phyloP scores from a whole-genome alignment of 305 asterid genomes.

The Ilex paraguariensis region DNA sequence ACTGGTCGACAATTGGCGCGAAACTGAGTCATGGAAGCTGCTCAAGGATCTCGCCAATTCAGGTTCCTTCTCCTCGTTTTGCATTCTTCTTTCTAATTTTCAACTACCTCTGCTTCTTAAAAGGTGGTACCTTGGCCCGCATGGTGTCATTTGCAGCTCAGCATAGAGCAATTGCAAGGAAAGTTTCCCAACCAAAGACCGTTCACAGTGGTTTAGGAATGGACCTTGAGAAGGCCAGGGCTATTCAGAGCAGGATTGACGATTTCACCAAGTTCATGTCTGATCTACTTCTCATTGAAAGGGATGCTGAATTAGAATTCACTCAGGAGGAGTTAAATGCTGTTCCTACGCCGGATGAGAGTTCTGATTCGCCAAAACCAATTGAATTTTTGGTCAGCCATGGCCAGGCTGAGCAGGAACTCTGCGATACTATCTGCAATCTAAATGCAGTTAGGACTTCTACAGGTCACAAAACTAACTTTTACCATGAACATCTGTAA shows the following conservation, averaged over 20 bases:
- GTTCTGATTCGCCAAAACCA: slow-evolving; percentile 51
- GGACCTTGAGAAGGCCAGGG: slow-evolving; percentile 57
- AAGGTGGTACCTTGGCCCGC: not conserved
- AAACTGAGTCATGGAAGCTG: slow-evolving; percentile 83
- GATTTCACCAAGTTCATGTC: slow-evolving; percentile 69
- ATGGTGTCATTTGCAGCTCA: slow-evolving; percentile 54
- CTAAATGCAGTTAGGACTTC: slow-evolving; percentile 84
- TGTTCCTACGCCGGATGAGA: slow-evolving; percentile 70
- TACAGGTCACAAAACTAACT: slow-evolving; percentile 42
- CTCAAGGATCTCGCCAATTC: slow-evolving; percentile 84
- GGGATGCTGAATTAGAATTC: slow-evolving; percentile 88
- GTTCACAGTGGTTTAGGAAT: slow-evolving; percentile 64
- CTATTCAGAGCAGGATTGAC: slow-evolving; percentile 67
- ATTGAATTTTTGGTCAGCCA: slow-evolving; percentile 93
- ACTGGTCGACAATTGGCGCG: slow-evolving; percentile 63
- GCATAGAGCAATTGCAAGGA: slow-evolving; percentile 93
- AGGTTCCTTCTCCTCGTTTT: slow-evolving; percentile 33
- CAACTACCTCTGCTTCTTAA: slow-evolving; percentile 6
- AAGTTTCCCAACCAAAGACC: slow-evolving; percentile 39
- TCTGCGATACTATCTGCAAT: slow-evolving; percentile 95
- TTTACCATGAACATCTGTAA: not conserved
- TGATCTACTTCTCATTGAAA: slow-evolving; percentile 70
- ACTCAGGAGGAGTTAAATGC: slow-evolving; percentile 96
- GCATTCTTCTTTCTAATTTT: slow-evolving; percentile 1
- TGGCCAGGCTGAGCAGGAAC: slow-evolving; percentile 88